phyloP scores from a whole-genome alignment of 2,329 filamentous ascomycete genomes.

The Endocalyx cinctus region DNA sequence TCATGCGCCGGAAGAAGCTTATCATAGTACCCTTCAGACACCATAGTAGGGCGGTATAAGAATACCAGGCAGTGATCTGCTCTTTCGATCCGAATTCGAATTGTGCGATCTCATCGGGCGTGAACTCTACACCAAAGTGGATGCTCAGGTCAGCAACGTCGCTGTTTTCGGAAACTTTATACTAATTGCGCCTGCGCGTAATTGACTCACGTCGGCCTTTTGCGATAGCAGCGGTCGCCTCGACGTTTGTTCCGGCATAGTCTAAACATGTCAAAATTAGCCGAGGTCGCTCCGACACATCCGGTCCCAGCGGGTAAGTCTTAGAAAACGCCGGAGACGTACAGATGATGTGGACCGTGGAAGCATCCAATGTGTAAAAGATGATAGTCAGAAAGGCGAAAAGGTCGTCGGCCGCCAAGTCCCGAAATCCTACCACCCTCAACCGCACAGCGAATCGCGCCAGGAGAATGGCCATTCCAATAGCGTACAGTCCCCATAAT shows the following conservation, averaged over 20 bases:
- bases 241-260: conserved; percentile 23
- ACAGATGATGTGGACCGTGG: conserved; percentile 31
- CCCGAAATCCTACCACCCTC: conserved; percentile 31
- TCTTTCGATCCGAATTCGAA: conserved; percentile 30
- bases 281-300: background rate
- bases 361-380: conserved; percentile 31
- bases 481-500: conserved; percentile 26
- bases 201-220: too few species aligned
- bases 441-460: conserved; percentile 30
- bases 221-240: too few species aligned
- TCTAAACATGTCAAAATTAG: conserved; percentile 10
- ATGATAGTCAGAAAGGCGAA: conserved; percentile 28
- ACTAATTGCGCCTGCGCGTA: too few species aligned
- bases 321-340: too few species aligned
- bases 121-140: conserved; percentile 14
- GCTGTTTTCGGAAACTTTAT: too few species aligned
- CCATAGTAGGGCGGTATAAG: conserved; percentile 33
- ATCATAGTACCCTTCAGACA: conserved; percentile 26
- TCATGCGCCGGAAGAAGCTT: conserved; percentile 25
- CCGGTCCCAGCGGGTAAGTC: too few species aligned
- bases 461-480: conserved; percentile 28
- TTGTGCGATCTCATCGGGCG: conserved; percentile 21
- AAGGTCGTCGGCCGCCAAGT: conserved; percentile 34
- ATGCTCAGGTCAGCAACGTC: too few species aligned
- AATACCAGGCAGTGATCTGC: conserved; percentile 35